phyloP scores from a whole-genome alignment of 495 filamentous ascomycete genomes.

The Talaromyces stipitatus region DNA sequence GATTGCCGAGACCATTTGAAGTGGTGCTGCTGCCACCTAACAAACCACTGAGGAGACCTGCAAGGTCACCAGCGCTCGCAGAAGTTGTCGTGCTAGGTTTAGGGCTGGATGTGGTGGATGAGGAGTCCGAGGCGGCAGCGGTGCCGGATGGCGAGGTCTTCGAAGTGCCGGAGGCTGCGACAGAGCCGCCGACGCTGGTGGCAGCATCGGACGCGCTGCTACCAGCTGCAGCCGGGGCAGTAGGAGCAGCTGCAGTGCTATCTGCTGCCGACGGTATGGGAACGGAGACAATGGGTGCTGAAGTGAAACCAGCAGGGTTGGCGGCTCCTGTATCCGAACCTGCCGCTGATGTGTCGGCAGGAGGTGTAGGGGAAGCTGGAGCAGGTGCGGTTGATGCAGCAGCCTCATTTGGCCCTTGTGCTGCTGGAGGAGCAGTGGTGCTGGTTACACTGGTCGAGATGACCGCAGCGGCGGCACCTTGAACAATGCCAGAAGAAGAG shows the following conservation, averaged over 20 bases:
- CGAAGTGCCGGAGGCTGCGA: not conserved
- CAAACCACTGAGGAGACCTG: not conserved
- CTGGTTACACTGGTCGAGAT: not conserved
- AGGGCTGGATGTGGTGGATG: not conserved
- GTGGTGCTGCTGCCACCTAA: constrained; percentile 1
- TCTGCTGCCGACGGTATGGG: not conserved
- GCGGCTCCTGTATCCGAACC: not conserved
- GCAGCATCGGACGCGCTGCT: not conserved
- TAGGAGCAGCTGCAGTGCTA: not conserved
- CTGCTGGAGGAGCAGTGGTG: not conserved
- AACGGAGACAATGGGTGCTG: not conserved
- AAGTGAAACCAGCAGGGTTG: not conserved
- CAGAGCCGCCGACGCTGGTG: not conserved
- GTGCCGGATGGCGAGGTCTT: not conserved
- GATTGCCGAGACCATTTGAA: not conserved
- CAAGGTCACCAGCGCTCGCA: not conserved
- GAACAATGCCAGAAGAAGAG: not conserved
- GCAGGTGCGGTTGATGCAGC: not conserved
- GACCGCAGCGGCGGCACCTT: not conserved
- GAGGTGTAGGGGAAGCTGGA: not conserved
- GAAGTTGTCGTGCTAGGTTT: not conserved
- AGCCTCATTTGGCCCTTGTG: not conserved
- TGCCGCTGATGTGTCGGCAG: not conserved
- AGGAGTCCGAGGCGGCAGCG: not conserved
- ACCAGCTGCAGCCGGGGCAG: not conserved